Base-by-base conservation (phyloP, 2,329 filamentous ascomycete genomes). In the Cladosporium sp. region DNA sequence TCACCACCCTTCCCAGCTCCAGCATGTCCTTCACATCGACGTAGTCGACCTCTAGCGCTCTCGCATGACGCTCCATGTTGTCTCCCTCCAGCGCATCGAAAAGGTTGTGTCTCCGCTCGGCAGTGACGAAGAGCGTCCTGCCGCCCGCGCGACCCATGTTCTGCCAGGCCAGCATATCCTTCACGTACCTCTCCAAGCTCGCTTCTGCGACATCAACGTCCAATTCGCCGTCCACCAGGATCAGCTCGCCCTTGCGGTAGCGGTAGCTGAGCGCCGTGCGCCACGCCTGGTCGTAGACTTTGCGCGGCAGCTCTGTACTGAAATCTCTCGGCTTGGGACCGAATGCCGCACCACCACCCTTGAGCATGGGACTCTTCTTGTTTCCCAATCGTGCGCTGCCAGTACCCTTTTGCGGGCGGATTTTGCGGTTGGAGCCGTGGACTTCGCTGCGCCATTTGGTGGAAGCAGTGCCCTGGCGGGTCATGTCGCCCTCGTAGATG, bases 11-110 rank as follows among this genome's bases (percentile, higher is more conserved):
- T 56, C 89, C 89, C 56, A 88, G 86, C 78, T 94, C 90, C 65
- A 99, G 77, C 64, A 99, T 75, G 73, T 97, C 90, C 83, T 97
- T 99, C 63, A 99, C 91, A 75, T 97, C 94, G 37, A 99, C 90
- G 63, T 96, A 88, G n/a, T 82, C 78, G 60, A 88, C 79, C 59
- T 84, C 82, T 66, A 92, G 78, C 8, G 88, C 87, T 58, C 85
- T 83, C 19, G 89, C 90, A 62, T 92, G 83, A 57, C 68, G 83
- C 78, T 8, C 82, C 83, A 62, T 87, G 75, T 60, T 83, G 78
- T 74, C 78, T 52, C 82, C 77, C 54, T 83, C 81, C 70, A 96
- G 79, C 36, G 87, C 86, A 38, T 80, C 80, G 65, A 86, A 88
- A 51, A 97, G 77, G 58, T 84, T 82, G 42, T 83, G 78, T 62